A percentile compares a stretch with the other conserved stretches of the same genome.
These are phyloP conservation scores for Paraphoma chrysanthemicola DNA, from an alignment of 2,329 filamentous ascomycete genomes.

Conservation along the genomic window DNA sequence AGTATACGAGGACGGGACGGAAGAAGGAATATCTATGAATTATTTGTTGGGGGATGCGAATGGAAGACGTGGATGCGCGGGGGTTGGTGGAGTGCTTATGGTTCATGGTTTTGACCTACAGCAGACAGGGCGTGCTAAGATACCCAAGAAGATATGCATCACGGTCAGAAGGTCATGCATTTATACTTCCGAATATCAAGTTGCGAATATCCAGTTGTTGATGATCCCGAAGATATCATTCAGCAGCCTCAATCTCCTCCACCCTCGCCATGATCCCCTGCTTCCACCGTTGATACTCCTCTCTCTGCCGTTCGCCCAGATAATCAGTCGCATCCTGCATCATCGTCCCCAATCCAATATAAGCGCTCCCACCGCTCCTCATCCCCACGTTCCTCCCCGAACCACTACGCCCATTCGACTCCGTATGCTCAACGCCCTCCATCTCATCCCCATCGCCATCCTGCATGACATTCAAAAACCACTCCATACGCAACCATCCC, in stretches of 20 bases:
- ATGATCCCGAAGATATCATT: neutral
- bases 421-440: constrained; percentile 32
- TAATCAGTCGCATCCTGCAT: constrained; percentile 78
- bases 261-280: constrained; percentile 65
- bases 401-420: constrained; percentile 24
- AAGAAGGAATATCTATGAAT: constrained; percentile 91
- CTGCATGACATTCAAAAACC: constrained; percentile 62
- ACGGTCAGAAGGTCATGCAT: no score
- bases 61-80: neutral
- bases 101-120: no score
- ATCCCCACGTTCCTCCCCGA: constrained; percentile 47
- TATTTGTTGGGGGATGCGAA: neutral
- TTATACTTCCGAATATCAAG: no score
- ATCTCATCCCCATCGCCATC: constrained; percentile 29
- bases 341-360: constrained; percentile 68
- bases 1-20: constrained; percentile 89
- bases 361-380: constrained; percentile 53
- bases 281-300: constrained; percentile 72
- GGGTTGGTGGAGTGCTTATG: no score
- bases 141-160: no score
- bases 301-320: constrained; percentile 67
- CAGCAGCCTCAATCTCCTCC: constrained; percentile 51
- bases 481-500: constrained; percentile 60
- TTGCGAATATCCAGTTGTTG: no score
- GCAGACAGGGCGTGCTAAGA: no score